Base-by-base conservation (phyloP, 257 asterid genomes). In the Nemophila menziesii region DNA sequence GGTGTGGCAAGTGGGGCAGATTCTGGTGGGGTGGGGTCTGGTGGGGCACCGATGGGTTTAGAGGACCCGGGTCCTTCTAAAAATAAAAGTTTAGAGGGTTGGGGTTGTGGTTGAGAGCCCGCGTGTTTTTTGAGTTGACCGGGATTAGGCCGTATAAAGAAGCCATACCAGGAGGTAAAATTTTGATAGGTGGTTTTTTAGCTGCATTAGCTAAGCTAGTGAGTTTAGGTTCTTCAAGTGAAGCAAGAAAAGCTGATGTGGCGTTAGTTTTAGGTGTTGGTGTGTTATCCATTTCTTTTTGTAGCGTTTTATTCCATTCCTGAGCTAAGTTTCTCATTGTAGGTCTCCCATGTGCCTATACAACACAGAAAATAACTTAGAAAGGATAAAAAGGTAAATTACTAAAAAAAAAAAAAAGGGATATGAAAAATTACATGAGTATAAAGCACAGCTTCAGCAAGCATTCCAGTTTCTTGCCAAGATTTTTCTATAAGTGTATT, bases 401-500 rank as follows among this genome's bases (percentile, higher is more conserved):
- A n/a, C n/a, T n/a, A n/a, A n/a, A n/a, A n/a, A n/a, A n/a, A n/a
- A n/a, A n/a, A n/a, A n/a, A n/a, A n/a, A n/a, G n/a, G n/a, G n/a
- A n/a, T n/a, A n/a, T n/a, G n/a, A n/a, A n/a, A n/a, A n/a, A n/a
- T n/a, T 81, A 90, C 96, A 16, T 81, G 96, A 68, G 98, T 79
- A 61, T 90, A 96, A 27, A 85, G 85, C 27, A 90, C 98, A 27
- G 98, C 93, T 70, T 90, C 98, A 13, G 98, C 96, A 45, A 90
- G 93, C 99, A 90, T 90, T 54, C 96, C 99, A 5, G 99, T 90
- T 3, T 81, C 93, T 44, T 79, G 85, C 99, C 96, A 90, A 49
- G 96, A 89, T 69, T 81, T 90, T 63, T 90, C 99, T 93, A 90
- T 85, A 50, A 90, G 94, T 46, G 66, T 61, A 52, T 90, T 85